Evolutionary conservation across 2,329 filamentous ascomycete species (phyloP), one percentile per base, ranked within the genome.

Genomic region (Apiospora hydei): DNA sequence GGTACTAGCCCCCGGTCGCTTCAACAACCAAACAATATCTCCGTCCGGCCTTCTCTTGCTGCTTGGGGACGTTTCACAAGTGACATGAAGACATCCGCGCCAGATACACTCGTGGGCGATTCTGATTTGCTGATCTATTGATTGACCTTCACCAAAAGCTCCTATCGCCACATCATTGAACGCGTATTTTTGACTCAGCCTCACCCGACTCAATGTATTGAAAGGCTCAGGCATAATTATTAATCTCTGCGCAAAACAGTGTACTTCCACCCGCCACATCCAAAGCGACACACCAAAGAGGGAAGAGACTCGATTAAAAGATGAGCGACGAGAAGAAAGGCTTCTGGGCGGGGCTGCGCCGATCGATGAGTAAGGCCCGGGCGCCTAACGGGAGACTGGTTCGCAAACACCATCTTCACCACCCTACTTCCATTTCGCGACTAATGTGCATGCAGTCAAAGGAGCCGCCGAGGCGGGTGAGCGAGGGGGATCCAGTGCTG

Each of bases 341-440:
- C 68, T 85, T 88, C 73, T 86, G 84, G 84, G 82, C 83, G 44
- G 82, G 82, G 73, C 80, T 90, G 71, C 83, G 90, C 75, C 85
- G 87, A 74, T 85, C 82, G 73, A 83, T 83, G 73, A 87, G 84
- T 78, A 81, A 82, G 70, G 81, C 84, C 30, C 81, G 79, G 24
- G 34, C 69, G 70, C 80, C 81, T 73, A 75, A 74, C 67, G 77
- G 78, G 53, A 84, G 80, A 75, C 77, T 82, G 73, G 69, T 70
- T 47, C 34, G 57, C 57, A 64, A 41, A 64, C 21, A 21, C 14
- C 13, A 38, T 64, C 21, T 41, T 64, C 57, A 64, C 41, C 57
- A n/a, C 41, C 18, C 57, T 30, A n/a, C 34, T 64, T n/a, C 18
- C 7, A 21, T 21, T 38, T 41, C 41, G 21, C 34, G 34, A 41